phyloP scores from a whole-genome alignment of 2,329 filamentous ascomycete genomes.

The Clarireedia hainanense region DNA sequence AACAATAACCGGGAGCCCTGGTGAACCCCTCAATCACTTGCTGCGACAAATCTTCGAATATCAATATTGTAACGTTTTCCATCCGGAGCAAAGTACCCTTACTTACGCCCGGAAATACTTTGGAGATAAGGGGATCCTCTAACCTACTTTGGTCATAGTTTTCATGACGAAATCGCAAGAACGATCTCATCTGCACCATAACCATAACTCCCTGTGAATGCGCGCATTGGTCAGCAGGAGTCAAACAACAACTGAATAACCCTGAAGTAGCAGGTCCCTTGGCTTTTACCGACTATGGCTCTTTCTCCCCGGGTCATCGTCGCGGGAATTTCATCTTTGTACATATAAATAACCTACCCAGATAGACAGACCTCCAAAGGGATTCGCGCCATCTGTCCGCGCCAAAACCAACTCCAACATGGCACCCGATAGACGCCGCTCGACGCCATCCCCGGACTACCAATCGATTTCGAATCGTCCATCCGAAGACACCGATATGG shows the following conservation, averaged over 20 bases:
- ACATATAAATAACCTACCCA: not conserved
- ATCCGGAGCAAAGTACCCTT: no score
- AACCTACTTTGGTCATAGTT: not conserved
- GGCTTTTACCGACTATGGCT: not conserved
- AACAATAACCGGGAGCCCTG: no score
- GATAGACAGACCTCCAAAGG: not conserved
- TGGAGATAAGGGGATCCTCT: slow-evolving; percentile 2
- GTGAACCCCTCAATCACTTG: no score
- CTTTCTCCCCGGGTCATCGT: not conserved
- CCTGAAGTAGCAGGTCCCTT: not conserved
- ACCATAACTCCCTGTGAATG: not conserved
- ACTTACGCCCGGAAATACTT: not conserved
- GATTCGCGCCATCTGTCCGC: not conserved
- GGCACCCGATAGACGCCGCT: slow-evolving; percentile 21
- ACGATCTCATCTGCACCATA: not conserved
- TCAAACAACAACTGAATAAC: not conserved
- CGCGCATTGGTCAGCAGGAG: slow-evolving; percentile 5
- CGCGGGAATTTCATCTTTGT: not conserved
- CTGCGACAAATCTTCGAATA: not conserved
- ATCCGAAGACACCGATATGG: slow-evolving; percentile 5
- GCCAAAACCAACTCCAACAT: slow-evolving; percentile 7
- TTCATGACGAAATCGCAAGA: slow-evolving; percentile 1
- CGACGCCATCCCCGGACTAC: slow-evolving; percentile 14
- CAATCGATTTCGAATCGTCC: slow-evolving; percentile 20
- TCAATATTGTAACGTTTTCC: not conserved